Evolutionary conservation across 2,329 filamentous ascomycete genomes (phyloP), one percentile per base, ranked within the genome.

Genomic region (Shiraia bambusicola): DNA sequence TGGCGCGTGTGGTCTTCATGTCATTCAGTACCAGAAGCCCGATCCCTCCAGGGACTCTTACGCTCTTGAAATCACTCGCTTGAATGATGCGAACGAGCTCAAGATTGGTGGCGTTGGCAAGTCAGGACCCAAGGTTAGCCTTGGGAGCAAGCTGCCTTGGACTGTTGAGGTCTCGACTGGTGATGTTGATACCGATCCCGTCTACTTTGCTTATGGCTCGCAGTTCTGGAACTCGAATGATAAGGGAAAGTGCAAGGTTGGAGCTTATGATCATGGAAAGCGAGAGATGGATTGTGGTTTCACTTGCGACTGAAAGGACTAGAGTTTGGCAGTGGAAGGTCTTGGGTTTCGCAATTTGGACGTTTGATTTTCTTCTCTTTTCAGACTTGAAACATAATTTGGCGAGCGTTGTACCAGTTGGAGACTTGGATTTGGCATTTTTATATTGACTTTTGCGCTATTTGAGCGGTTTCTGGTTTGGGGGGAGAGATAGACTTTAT

Each of bases 11-110:
- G 40, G 45, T 10, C 14, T 41, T 2, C 40, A 48, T 15, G 45
- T 45, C 15, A 41, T 27, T 4, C 45, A 48, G 28, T 41, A 37
- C 19, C 45, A 48, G 33, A 48, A 44, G 37, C 45, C 45, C 3
- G 40, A 48, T 25, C 40, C 45, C 3, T 31, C 41, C 22, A 48
- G 40, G 29, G 45, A 48, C 14, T 3, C 11, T 3, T 48, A 48
- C 30, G 33, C 40, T 15, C 45, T 48, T 17, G 45, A 44, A 9
- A 29, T 37, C 12, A 29, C 30, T n/a, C 11, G 4, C 7, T 3
- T 48, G 14, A 43, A 37, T 11, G 45, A 48, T 17, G 29, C 28
- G 14, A 48, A 48, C 22, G 40, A 48, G 26, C 35, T 37, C 13
- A 34, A 40, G 19, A 44, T 47, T 24, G 45, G 40, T 22, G 34